Evolutionary conservation across 169 alveolate genomes (phyloP), one percentile per base, ranked within the genome.

Genomic region (Cryptosporidium parvum): DNA sequence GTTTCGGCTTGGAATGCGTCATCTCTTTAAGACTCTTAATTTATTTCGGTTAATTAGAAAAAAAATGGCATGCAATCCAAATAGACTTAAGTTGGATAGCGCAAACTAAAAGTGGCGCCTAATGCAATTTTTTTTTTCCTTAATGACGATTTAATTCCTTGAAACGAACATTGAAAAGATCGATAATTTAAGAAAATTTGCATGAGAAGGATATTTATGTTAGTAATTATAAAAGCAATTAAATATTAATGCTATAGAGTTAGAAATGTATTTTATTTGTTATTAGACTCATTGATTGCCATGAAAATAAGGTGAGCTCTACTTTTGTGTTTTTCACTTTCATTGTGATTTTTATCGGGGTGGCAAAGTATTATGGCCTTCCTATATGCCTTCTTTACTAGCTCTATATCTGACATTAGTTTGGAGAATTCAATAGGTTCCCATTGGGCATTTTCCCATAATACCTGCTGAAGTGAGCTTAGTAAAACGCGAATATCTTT

Each of bases 361-460:
- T 94, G 97, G 53, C 94, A 91, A 44, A 93, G 72, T 68, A 93
- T 59, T 8, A 93, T 86, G 26, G 97, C 97, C 31, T 91, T 94
- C 51, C 94, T 92, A 85, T 96, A 95, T 39, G 75, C 67, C 59
- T 71, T 93, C 85, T 96, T 96, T 23, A 95, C 95, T n/a, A 85
- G 73, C 18, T 75, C 85, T 37, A 93, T 67, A 35, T 95, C 95
- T 68, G 94, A 42, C 71, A 91, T 86, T 67, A 95, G 86, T 51
- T 93, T 84, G 4, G 96, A 89, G 92, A 96, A 92, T 33, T 95
- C 94, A 48, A 96, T 94, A 42, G 94, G 92, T 53, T 92, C 92
- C 97, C 98, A 96, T 21, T 91, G 93, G 0, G 94, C 94, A 35
- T 85, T 93, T 37, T 85, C 69, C 98, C 98, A 96, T 48, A 96